Base-by-base conservation (phyloP, 345 rosid genomes). In the Psidium friedrichsthalianum region DNA sequence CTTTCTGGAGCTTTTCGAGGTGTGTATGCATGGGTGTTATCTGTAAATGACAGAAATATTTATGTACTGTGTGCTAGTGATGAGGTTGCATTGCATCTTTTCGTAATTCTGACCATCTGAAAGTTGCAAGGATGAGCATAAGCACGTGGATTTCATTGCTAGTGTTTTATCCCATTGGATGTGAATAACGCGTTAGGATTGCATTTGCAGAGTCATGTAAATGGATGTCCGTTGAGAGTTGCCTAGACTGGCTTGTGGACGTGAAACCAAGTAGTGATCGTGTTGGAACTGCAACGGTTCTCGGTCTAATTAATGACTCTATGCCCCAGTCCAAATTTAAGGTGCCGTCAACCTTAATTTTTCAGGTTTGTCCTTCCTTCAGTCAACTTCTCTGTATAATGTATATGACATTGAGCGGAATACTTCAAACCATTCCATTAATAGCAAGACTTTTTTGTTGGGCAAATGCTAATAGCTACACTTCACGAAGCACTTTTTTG, bases 191-290 rank as follows among this genome's bases (percentile, higher is more conserved):
- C n/a, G 29, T 20, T 59, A 32, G 56, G 74, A 82, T 36, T 57
- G 10, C 76, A 21, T 55, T 47, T 92, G 91, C 93, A 95, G 98
- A 88, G 64, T 76, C 85, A 80, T 91, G 88, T 83, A 94, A 89
- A 89, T 96, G 98, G 98, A 91, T 90, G 92, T 90, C 97, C 82
- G 59, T 89, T 52, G 86, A 92, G 87, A 90, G 92, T 83, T 95
- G 98, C 87, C 85, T 91, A 29, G 89, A 86, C 21, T 87, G 58
- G 90, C 95, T 94, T 59, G 47, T 89, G 83, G 91, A 93, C 42
- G 94, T 91, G 76, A 93, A 93, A 90, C 94, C 88, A 3, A 87
- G 90, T n/a, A 85, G 83, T 87, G 94, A 93, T 85, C 98, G 99
- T 32, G 83, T 96, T 53, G 98, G 98, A 56, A 90, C 89, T 57